Percentiles rank a stretch among this genome's conserved stretches.
Evolutionary conservation across 2,329 filamentous ascomycete species (phyloP).

Genomic region (Decorospora gaudefroyi): DNA sequence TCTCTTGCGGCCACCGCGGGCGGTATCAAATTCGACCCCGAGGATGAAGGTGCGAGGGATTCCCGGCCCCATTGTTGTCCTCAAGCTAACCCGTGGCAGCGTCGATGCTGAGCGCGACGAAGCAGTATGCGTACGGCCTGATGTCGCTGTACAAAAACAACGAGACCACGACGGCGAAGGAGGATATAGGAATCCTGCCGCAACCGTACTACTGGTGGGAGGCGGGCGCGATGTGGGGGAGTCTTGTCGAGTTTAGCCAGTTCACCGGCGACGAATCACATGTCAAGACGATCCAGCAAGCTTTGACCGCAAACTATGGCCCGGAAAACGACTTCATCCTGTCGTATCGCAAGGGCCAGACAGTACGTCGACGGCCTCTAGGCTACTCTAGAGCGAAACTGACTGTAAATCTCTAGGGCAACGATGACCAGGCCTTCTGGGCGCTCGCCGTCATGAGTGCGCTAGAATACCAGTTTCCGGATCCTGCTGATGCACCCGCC

Average conservation of each 20-base stretch:
- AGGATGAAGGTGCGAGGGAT: conserved; percentile 31
- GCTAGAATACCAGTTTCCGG: conserved; percentile 69
- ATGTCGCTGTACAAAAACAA: conserved; percentile 45
- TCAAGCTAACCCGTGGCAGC: conserved; percentile 13
- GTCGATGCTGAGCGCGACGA: conserved; percentile 37
- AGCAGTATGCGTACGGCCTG: conserved; percentile 41
- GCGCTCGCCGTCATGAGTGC: conserved; percentile 69
- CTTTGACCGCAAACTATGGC: conserved; percentile 51
- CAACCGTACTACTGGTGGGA: conserved; percentile 56
- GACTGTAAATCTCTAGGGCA: conserved; percentile 57
- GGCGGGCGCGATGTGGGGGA: conserved; percentile 48
- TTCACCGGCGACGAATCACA: conserved; percentile 54
- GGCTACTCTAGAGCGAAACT: conserved; percentile 1
- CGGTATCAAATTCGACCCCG: conserved; percentile 39
- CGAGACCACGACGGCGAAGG: conserved; percentile 23
- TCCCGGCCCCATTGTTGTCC: background rate
- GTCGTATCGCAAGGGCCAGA: conserved; percentile 47
- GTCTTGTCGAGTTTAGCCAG: conserved; percentile 52
- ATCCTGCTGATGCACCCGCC: conserved; percentile 53
- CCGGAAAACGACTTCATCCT: conserved; percentile 52
- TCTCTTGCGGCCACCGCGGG: conserved; percentile 33
- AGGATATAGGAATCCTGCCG: conserved; percentile 50
- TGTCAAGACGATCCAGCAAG: conserved; percentile 49
- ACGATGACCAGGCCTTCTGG: conserved; percentile 79
- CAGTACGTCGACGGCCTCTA: conserved; percentile 22